A percentile compares a stretch with the other conserved stretches of the same genome.
Evolutionary conservation across 495 filamentous ascomycete species (phyloP).

Genomic region (Usnea hakonensis): DNA sequence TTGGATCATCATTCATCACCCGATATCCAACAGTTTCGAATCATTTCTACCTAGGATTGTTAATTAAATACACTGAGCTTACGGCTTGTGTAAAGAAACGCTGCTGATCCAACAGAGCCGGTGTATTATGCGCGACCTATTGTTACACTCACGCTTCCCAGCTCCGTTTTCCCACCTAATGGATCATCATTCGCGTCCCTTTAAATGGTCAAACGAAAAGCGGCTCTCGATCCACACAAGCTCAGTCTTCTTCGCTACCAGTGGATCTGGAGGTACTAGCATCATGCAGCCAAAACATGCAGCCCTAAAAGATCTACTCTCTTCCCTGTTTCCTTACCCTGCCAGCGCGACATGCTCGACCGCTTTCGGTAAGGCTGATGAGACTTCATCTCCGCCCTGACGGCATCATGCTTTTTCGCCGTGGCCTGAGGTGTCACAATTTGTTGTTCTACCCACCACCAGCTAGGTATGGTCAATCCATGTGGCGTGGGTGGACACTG

Average conservation of each 20-base stretch:
- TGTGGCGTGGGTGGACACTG: slow-evolving; percentile 2
- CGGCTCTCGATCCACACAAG: slow-evolving; percentile 5
- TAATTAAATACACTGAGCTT: neutral
- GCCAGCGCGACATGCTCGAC: slow-evolving; percentile 1
- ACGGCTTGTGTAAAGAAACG: neutral
- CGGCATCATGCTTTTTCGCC: slow-evolving; percentile 10
- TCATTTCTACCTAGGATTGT: no score
- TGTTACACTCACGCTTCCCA: neutral
- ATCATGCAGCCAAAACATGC: slow-evolving; percentile 15
- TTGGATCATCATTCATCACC: no score
- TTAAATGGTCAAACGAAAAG: slow-evolving; percentile 16
- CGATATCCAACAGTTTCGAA: no score
- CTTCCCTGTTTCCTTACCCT: neutral
- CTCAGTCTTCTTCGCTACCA: slow-evolving; percentile 8
- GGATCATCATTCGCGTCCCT: slow-evolving; percentile 8
- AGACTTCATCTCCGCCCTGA: slow-evolving; percentile 15
- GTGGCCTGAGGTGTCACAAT: slow-evolving; percentile 4
- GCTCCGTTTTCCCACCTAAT: slow-evolving; percentile 7
- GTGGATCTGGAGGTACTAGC: slow-evolving; percentile 12
- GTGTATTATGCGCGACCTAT: slow-evolving; percentile 16
- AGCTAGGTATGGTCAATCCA: slow-evolving; percentile 2
- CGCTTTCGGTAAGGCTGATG: slow-evolving; percentile 7
- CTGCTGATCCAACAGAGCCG: slow-evolving; percentile 11
- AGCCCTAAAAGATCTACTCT: slow-evolving; percentile 6
- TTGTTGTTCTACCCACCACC: no score